Base-by-base conservation (phyloP, 768 basidiomycete species). In the Glaciozyma martinii region DNA sequence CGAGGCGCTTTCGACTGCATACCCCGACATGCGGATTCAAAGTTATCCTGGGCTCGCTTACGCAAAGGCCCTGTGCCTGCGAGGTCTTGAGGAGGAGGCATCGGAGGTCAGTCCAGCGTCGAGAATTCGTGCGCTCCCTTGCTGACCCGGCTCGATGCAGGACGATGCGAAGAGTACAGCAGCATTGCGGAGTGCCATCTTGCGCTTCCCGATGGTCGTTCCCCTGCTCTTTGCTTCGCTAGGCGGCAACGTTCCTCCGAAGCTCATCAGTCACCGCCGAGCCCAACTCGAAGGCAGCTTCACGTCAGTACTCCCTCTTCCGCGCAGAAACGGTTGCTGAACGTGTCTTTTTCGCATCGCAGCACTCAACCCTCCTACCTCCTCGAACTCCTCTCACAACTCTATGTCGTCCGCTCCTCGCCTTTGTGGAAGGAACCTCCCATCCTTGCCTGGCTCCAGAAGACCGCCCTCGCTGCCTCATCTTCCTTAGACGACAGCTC, bases 181-280 rank as follows among this genome's bases (percentile, higher is more conserved):
- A 30, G 89, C 87, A 0, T 79, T 98, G 43, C 79, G 80, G 59
- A 82, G 87, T 27, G 93, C 93, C 0, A 82, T 92, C 15, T 73
- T 81, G 9, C 81, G 81, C 0, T 97, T 89, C 76, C 94, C 94
- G 0, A 84, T 86, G 1, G 80, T 94, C 3, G 82, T 92, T 0
- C 86, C 87, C 0, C 79, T 93, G 8, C 77, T 97, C 1, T 89
- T 89, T 3, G 90, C 94, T 75, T 92, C 91, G 75, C 61, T 72
- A 59, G 62, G 59, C 21, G 61, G 63, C 56, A 65, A 66, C 49
- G 37, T 66, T 8, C 68, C 68, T 12, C 68, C 65, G 7, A 25
- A 59, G 4, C n/a, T 70, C 27, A 56, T 70, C 40, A 29, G 60
- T 18, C 56, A 62, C 46, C 50, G 37, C 1, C 62, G 68, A 21